Percentiles rank a stretch among this genome's conserved stretches.
Evolutionary conservation across 805 yeast species (phyloP).

Genomic region (Alloascoidea hylecoeti): DNA sequence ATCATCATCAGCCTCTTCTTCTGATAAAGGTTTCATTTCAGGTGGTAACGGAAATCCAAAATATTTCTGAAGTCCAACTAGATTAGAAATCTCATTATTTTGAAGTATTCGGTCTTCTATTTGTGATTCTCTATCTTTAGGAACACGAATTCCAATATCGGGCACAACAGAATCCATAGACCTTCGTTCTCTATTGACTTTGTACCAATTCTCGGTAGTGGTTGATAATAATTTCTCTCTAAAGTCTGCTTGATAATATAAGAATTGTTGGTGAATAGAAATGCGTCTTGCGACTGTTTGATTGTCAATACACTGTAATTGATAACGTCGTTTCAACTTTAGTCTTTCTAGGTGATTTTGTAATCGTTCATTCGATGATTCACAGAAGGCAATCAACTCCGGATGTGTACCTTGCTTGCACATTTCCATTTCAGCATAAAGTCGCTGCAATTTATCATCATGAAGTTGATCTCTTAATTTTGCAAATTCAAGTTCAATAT

Average conservation of each 20-base stretch:
- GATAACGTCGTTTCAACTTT: conserved; percentile 40
- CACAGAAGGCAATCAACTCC: conserved; percentile 60
- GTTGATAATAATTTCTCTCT: conserved; percentile 50
- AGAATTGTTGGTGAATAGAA: conserved; percentile 71
- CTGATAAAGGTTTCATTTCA: conserved; percentile 43
- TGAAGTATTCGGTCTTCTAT: conserved; percentile 54
- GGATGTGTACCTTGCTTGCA: conserved; percentile 89
- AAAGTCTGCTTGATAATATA: conserved; percentile 51
- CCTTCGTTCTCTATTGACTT: conserved; percentile 78
- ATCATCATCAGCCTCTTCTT: conserved; percentile 67
- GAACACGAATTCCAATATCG: conserved; percentile 25
- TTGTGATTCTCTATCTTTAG: conserved; percentile 28
- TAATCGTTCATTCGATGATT: conserved; percentile 57
- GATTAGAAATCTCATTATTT: conserved; percentile 54
- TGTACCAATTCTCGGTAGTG: conserved; percentile 84
- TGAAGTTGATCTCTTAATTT: conserved; percentile 70
- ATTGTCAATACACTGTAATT: conserved; percentile 59
- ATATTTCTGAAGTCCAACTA: conserved; percentile 51
- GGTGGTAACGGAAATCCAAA: conserved; percentile 82
- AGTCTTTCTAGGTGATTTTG: conserved; percentile 50
- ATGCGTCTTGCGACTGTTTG: conserved; percentile 73
- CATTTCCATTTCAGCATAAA: conserved; percentile 74
- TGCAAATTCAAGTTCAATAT: conserved; percentile 81
- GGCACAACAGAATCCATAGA: conserved; percentile 54
- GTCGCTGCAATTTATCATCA: conserved; percentile 64